Evolutionary conservation across 176 grass and related monocot genomes (phyloP), one percentile per base, ranked within the genome.

Genomic region (Raddia distichophylla): DNA sequence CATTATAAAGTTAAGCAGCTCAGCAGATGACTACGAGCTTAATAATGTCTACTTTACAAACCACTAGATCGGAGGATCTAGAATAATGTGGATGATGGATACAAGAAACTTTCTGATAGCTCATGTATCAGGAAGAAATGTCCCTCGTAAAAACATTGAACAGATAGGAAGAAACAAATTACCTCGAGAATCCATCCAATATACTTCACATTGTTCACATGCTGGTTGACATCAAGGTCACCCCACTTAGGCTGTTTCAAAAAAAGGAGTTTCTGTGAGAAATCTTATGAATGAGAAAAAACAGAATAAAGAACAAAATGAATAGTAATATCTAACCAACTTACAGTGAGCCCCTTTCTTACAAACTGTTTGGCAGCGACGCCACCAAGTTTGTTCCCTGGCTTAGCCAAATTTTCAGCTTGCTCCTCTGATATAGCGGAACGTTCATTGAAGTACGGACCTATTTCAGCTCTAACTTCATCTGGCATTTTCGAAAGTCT

Each of bases 151-250:
- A 75, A 62, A 70, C 61, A 74, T 11, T 48, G n/a, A 74, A n/a
- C 48, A 54, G 43, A 45, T 11, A 9, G 6, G 10, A 8, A 8
- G 1, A 10, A 65, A 46, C 9, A 75, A 86, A 70, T 76, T 89
- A 99, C 97, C 97, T 99, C 97, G 69, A 99, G 85, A 75, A 99
- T 99, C 97, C 97, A 99, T 22, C 97, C 97, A 76, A 99, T 91
- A 79, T 99, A 99, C 77, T 99, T 99, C 51, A 99, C 97, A 78
- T 99, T 99, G 71, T 99, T 99, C 85, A 99, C 97, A 68, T 99
- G 97, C 80, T 99, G 97, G 75, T 99, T 99, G 34, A 99, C 87
- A 66, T 99, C 97, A 75, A 99, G 80, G 86, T 99, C 97, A 20
- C 85, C 89, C 97, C 97, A 99, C 70, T 74, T 94, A 65, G 97